Evolutionary conservation across 2,329 filamentous ascomycete species (phyloP).

Genomic region (Hypoxylon sp.): DNA sequence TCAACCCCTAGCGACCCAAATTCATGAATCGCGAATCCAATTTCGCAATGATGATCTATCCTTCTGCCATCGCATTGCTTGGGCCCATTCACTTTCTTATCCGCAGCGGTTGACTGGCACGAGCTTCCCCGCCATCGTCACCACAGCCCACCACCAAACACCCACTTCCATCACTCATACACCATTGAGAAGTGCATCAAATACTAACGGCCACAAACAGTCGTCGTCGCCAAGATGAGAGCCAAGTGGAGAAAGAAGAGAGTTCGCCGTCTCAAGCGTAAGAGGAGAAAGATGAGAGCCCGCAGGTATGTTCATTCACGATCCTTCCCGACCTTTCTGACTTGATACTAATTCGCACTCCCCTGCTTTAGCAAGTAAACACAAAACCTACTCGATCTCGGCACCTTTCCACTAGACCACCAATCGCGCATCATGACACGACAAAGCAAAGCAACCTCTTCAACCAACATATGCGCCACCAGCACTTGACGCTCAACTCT

Average conservation of each 20-base stretch:
- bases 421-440: constrained; percentile 54
- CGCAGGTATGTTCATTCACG: constrained; percentile 79
- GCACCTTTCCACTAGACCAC: constrained; percentile 50
- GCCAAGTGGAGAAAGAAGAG: constrained; percentile 99
- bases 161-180: constrained; percentile 14
- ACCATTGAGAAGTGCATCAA: neutral
- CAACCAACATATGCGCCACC: constrained; percentile 50
- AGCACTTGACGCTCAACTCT: constrained; percentile 43
- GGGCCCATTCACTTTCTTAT: constrained; percentile 7
- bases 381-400: constrained; percentile 57
- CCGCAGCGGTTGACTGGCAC: constrained; percentile 9
- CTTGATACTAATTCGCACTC: constrained; percentile 23
- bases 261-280: constrained; percentile 98
- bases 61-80: neutral
- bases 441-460: constrained; percentile 52
- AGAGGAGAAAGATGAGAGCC: constrained; percentile 99
- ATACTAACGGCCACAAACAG: constrained; percentile 38
- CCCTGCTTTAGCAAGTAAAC: constrained; percentile 57
- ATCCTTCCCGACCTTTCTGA: neutral
- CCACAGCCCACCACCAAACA: constrained; percentile 8
- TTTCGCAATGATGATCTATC: constrained; percentile 2
- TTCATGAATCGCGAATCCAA: neutral
- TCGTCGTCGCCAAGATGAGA: constrained; percentile 72
- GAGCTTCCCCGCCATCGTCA: constrained; percentile 27
- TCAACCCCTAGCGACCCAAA: neutral